A percentile compares a stretch with the other conserved stretches of the same genome.
Evolutionary conservation across 2,329 filamentous ascomycete species (phyloP).

Genomic region (Botrytis elliptica): DNA sequence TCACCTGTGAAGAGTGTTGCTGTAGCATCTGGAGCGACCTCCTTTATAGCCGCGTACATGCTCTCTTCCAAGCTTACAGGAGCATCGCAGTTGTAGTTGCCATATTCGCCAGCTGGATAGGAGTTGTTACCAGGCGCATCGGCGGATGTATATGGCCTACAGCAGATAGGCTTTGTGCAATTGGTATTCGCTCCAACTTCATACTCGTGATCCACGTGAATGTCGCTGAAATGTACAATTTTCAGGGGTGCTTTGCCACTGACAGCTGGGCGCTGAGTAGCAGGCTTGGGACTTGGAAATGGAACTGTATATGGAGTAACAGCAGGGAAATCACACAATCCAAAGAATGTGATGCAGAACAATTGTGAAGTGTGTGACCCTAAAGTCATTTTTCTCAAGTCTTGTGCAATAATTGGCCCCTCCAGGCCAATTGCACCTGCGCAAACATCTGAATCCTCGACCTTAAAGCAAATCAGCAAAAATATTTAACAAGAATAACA

Average conservation of each 20-base stretch:
- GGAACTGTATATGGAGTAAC: constrained; percentile 40
- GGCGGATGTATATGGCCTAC: constrained; percentile 40
- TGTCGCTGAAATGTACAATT: constrained; percentile 46
- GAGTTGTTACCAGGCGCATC: constrained; percentile 42
- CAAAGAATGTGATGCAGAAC: constrained; percentile 54
- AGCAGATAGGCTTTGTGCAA: constrained; percentile 46
- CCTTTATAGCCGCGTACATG: constrained; percentile 42
- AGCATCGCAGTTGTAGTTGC: constrained; percentile 43
- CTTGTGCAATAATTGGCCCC: constrained; percentile 53
- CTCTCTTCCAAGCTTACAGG: constrained; percentile 43
- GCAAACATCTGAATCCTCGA: constrained; percentile 38
- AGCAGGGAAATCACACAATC: constrained; percentile 40
- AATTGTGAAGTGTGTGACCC: constrained; percentile 51
- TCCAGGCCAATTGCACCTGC: constrained; percentile 52
- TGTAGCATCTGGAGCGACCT: constrained; percentile 33
- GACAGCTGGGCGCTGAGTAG: constrained; percentile 38
- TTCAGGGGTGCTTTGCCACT: constrained; percentile 42
- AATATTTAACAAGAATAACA: background rate
- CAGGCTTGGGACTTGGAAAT: constrained; percentile 41
- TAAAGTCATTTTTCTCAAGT: constrained; percentile 48
- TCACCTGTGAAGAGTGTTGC: constrained; percentile 46
- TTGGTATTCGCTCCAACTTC: constrained; percentile 42
- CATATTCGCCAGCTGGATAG: constrained; percentile 42
- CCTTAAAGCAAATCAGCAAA: background rate
- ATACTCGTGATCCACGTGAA: constrained; percentile 45